These are phyloP conservation scores for Balansia obtecta DNA, from an alignment of 2,329 filamentous ascomycete genomes.

Conservation along the genomic window DNA sequence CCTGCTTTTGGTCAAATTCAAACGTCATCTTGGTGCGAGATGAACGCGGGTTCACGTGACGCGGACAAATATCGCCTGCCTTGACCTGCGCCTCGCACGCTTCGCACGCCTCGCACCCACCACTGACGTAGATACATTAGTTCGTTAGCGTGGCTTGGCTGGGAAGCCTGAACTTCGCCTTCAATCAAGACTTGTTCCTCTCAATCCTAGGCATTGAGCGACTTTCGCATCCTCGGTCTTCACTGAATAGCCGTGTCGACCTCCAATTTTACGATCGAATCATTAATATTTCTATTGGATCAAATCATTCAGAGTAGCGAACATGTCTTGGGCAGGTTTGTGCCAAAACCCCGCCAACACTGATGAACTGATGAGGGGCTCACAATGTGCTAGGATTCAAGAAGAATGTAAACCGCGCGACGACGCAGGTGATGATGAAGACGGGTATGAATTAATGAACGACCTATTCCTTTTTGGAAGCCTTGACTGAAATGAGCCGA, in stretches of 20 bases:
- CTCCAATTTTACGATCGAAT: background rate
- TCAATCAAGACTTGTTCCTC: background rate
- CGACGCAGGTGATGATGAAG: conserved; percentile 99
- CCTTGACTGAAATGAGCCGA: conserved; percentile 1
- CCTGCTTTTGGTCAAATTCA: conserved; percentile 13
- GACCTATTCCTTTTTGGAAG: too few relatives aligned
- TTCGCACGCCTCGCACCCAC: conserved; percentile 4
- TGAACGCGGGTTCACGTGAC: conserved; percentile 19
- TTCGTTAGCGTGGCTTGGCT: conserved; percentile 24
- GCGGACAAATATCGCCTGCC: background rate
- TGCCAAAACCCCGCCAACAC: conserved; percentile 15
- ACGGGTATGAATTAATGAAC: conserved; percentile 53
- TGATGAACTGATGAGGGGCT: conserved; percentile 11
- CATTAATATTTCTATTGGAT: background rate
- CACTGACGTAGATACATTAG: conserved; percentile 13
- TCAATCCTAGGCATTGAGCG: background rate
- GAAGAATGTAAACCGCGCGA: conserved; percentile 96
- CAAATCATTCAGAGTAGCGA: conserved; percentile 13
- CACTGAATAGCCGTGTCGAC: background rate
- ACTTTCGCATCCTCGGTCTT: background rate
- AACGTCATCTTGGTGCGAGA: conserved; percentile 16
- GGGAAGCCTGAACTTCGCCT: conserved; percentile 12
- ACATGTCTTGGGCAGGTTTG: conserved; percentile 62
- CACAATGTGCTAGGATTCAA: conserved; percentile 37
- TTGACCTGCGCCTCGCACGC: too few relatives aligned